A percentile compares a stretch with the other conserved stretches of the same genome.
These are phyloP conservation scores for Emmonsia crescens DNA, from an alignment of 2,329 filamentous ascomycete genomes.

Conservation along the genomic window DNA sequence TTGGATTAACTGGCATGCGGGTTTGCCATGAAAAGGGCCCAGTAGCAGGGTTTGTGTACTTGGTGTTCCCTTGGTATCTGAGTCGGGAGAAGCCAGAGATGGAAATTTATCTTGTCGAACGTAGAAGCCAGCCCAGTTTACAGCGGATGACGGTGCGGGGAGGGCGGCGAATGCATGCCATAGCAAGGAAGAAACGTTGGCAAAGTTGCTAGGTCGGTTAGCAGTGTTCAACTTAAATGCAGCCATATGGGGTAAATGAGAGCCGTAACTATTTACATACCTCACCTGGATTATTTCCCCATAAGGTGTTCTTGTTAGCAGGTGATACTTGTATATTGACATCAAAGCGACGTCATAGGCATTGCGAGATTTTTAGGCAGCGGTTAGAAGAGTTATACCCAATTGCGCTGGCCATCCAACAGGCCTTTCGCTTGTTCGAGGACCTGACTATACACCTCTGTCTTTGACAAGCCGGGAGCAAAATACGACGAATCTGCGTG, in stretches of 20 bases:
- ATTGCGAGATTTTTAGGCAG: neutral
- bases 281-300: slow-evolving; percentile 19
- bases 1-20: slow-evolving; percentile 38
- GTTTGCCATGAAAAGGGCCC: slow-evolving; percentile 39
- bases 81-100: slow-evolving; percentile 15
- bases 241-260: neutral
- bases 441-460: slow-evolving; percentile 34
- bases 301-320: neutral
- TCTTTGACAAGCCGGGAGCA: slow-evolving; percentile 27
- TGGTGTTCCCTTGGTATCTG: slow-evolving; percentile 9
- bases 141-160: slow-evolving; percentile 30
- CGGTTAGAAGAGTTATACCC: slow-evolving; percentile 24
- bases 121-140: slow-evolving; percentile 42
- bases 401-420: slow-evolving; percentile 35
- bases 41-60: slow-evolving; percentile 27
- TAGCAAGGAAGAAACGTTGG: slow-evolving; percentile 39
- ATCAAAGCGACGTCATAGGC: neutral
- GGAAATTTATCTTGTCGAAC: slow-evolving; percentile 35
- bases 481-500: slow-evolving; percentile 41
- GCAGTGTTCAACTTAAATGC: neutral
- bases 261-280: slow-evolving; percentile 18
- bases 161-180: slow-evolving; percentile 39
- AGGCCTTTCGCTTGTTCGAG: slow-evolving; percentile 30
- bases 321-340: neutral
- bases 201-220: slow-evolving; percentile 30